phyloP scores from a whole-genome alignment of 805 yeast species.

The Yarrowia sp. region DNA sequence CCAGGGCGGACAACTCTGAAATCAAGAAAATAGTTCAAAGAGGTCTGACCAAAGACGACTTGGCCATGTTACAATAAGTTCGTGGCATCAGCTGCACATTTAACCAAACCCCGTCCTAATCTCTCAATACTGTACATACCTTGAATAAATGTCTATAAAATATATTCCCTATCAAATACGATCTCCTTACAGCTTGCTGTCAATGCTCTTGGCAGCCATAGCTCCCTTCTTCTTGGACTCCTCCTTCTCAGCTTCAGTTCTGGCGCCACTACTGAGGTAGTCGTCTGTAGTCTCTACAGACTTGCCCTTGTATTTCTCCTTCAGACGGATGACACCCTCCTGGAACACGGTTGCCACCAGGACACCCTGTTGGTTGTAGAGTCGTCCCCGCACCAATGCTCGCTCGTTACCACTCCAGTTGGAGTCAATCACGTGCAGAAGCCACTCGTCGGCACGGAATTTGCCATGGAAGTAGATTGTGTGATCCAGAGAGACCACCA shows the following conservation, averaged over 20 bases:
- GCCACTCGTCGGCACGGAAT: slow-evolving; percentile 59
- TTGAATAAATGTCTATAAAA: slow-evolving; percentile 9
- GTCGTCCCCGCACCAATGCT: slow-evolving; percentile 70
- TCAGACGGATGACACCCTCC: slow-evolving; percentile 60
- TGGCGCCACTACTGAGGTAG: slow-evolving; percentile 7
- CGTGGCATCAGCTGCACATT: too few relatives aligned
- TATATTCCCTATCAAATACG: neutral
- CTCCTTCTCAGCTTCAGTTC: slow-evolving; percentile 19
- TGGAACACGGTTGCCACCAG: slow-evolving; percentile 87
- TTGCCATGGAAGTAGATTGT: slow-evolving; percentile 67
- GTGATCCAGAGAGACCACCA: slow-evolving; percentile 66
- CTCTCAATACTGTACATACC: too few relatives aligned
- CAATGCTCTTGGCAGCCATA: slow-evolving; percentile 14
- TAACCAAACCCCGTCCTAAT: too few relatives aligned
- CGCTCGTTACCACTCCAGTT: slow-evolving; percentile 61
- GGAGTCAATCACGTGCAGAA: slow-evolving; percentile 58
- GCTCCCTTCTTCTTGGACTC: slow-evolving; percentile 29
- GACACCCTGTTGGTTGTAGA: slow-evolving; percentile 87
- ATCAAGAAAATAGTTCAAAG: neutral
- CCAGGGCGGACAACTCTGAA: slow-evolving; percentile 5
- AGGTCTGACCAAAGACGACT: neutral
- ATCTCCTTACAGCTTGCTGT: slow-evolving; percentile 12
- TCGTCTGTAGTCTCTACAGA: slow-evolving; percentile 31
- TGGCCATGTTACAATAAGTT: neutral
- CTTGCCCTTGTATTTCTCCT: slow-evolving; percentile 35